Conservation (phyloP, 768 basidiomycete species). For the Mycena amicta region DNA sequence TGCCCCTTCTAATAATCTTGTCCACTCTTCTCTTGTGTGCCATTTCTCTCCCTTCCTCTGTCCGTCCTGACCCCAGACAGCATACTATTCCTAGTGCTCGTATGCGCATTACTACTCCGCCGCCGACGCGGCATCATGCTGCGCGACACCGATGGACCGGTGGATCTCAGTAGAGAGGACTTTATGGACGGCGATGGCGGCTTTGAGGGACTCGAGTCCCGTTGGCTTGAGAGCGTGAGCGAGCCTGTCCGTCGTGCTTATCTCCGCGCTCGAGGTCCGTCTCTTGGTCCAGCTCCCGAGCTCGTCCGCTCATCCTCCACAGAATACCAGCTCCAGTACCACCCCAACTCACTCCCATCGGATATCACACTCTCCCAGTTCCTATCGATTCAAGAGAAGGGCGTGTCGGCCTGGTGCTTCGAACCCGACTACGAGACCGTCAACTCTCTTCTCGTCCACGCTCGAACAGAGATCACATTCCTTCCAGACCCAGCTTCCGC, state of each 20-base stretch:
- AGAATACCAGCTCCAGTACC: conserved; percentile 88
- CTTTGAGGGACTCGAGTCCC: conserved; percentile 86
- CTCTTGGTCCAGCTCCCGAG: conserved; percentile 2
- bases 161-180: conserved; percentile 92
- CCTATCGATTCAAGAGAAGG: conserved; percentile 98
- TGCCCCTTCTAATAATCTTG: background rate
- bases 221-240: conserved; percentile 86
- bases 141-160: conserved; percentile 86
- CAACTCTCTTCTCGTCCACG: conserved; percentile 89
- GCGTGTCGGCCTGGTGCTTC: conserved; percentile 98
- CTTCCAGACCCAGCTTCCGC: conserved; percentile 94
- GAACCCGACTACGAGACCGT: conserved; percentile 98
- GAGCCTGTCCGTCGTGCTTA: conserved; percentile 74
- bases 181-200: conserved; percentile 91
- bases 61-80: background rate
- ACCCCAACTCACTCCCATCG: conserved; percentile 94
- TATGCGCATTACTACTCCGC: conserved; percentile 85
- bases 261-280: conserved; percentile 82
- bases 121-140: conserved; percentile 76
- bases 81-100: conserved; percentile 87
- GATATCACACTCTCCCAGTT: conserved; percentile 99
- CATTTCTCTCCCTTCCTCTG: background rate
- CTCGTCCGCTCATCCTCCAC: conserved; percentile 17
- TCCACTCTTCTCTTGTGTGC: background rate
- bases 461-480: conserved; percentile 97